Evolutionary conservation across 2,329 filamentous ascomycete genomes (phyloP).

Genomic region (Phoma herbarum): DNA sequence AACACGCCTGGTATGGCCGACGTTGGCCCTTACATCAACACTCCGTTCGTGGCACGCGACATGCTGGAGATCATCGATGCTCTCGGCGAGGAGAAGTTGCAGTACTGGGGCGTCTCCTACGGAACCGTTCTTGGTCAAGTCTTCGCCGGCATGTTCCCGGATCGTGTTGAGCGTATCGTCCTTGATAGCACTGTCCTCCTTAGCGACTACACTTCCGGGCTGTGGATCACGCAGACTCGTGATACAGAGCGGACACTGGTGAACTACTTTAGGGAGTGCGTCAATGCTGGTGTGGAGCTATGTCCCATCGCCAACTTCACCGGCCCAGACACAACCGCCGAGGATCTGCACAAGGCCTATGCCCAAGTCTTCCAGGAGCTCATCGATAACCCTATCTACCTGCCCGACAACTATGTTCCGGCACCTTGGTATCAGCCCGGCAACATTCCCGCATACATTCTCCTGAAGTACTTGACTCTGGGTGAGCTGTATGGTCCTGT

Average conservation of each 20-base stretch:
- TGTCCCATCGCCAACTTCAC: constrained; percentile 25
- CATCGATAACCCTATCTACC: constrained; percentile 21
- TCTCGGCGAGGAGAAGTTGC: constrained; percentile 24
- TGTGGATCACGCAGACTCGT: constrained; percentile 22
- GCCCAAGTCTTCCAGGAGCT: constrained; percentile 23
- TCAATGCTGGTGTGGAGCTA: constrained; percentile 18
- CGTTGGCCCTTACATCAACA: constrained; percentile 25
- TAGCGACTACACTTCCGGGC: constrained; percentile 24
- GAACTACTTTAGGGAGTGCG: constrained; percentile 26
- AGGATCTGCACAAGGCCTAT: constrained; percentile 19
- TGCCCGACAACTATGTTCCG: constrained; percentile 19
- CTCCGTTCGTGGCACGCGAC: constrained; percentile 28
- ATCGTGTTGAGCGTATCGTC: constrained; percentile 45
- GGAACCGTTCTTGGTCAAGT: constrained; percentile 58
- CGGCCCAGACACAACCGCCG: constrained; percentile 22
- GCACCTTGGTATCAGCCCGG: constrained; percentile 23
- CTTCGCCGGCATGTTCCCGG: constrained; percentile 54
- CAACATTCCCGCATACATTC: constrained; percentile 5
- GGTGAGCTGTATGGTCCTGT: constrained; percentile 11
- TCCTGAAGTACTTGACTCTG: constrained; percentile 19
- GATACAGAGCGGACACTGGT: constrained; percentile 24
- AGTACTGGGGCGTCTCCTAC: constrained; percentile 55
- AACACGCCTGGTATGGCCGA: constrained; percentile 25
- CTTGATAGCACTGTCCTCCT: constrained; percentile 43
- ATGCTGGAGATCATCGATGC: constrained; percentile 32